Evolutionary conservation across 495 filamentous ascomycete species (phyloP), one percentile per base, ranked within the genome.

Genomic region (Hypomontagnella submonticulosa): DNA sequence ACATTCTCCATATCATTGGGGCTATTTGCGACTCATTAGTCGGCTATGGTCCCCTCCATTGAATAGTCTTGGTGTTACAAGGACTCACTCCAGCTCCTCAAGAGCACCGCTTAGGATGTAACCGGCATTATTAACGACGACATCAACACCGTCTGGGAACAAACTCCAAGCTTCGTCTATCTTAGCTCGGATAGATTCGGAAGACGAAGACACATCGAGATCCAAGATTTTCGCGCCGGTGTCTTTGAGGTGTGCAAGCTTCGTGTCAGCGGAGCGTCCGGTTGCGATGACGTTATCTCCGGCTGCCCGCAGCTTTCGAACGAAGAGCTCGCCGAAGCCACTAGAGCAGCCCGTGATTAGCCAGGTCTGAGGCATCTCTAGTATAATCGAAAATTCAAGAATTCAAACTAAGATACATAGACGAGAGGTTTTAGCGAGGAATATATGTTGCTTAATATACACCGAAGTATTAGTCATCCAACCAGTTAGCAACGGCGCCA

Each of bases 51-150:
- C 6, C 2, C 23, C 23, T 27, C 23, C 23, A 15, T 9, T 15
- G 18, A 33, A 19, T 23, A 57, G 16, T 27, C 23, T 6, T 2
- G 23, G 23, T 6, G 6, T 27, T 6, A 6, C 23, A 27, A 27
- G 23, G 3, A 27, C 23, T 27, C 23, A 27, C 23, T 27, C 23
- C 23, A 27, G 23, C 23, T 27, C 23, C 23, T 27, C 23, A 27
- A 27, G 23, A 27, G 23, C 23, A 9, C 79, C 79, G 18, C 71
- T 63, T 4, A 81, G 65, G 16, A 74, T 74, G 40, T 79, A 80
- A 3, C 84, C 84, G 2, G 85, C 85, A 53, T 85, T 87, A 73
- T 86, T 86, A 41, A 85, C 78, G 7, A 86, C 71, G 5, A 86
- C 79, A 57, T 87, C 83, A 55, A 87, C 81, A 19, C 67, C 67